A percentile compares a stretch with the other conserved stretches of the same genome.
Evolutionary conservation across 148 eudicot genomes (phyloP).

Genomic region (Cornus suecica): DNA sequence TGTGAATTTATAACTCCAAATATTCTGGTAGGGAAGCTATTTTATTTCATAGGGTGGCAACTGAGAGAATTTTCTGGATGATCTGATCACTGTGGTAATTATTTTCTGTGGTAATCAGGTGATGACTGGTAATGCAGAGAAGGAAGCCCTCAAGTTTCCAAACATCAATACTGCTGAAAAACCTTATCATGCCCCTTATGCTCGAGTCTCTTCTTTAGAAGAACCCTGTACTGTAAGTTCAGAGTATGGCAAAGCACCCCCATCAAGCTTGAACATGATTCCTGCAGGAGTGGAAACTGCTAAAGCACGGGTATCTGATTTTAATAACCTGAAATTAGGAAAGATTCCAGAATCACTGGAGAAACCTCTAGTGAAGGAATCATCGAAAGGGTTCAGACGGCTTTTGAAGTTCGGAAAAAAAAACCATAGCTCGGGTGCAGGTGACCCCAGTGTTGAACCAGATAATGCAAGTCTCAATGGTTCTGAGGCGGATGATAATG

Average conservation of each 20-base stretch:
- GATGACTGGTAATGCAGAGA: constrained; percentile 24
- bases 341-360: constrained; percentile 47
- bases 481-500: constrained; percentile 29
- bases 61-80: neutral
- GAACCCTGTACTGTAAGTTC: constrained; percentile 58
- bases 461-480: constrained; percentile 43
- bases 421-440: constrained; percentile 45
- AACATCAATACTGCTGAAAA: constrained; percentile 24
- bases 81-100: constrained; percentile 1
- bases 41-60: neutral
- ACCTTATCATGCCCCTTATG: constrained; percentile 75
- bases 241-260: constrained; percentile 55
- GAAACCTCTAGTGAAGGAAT: constrained; percentile 56
- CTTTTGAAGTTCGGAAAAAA: constrained; percentile 76
- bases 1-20: neutral
- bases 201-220: constrained; percentile 74
- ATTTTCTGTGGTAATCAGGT: constrained; percentile 29
- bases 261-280: constrained; percentile 25
- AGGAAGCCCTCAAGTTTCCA: constrained; percentile 28
- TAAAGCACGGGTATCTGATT: constrained; percentile 41
- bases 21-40: neutral
- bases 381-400: constrained; percentile 78
- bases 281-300: constrained; percentile 25
- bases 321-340: constrained; percentile 33
- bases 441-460: constrained; percentile 45